phyloP scores from a whole-genome alignment of 1,284 basidiomycete species.

The Ceratobasidium sp. region DNA sequence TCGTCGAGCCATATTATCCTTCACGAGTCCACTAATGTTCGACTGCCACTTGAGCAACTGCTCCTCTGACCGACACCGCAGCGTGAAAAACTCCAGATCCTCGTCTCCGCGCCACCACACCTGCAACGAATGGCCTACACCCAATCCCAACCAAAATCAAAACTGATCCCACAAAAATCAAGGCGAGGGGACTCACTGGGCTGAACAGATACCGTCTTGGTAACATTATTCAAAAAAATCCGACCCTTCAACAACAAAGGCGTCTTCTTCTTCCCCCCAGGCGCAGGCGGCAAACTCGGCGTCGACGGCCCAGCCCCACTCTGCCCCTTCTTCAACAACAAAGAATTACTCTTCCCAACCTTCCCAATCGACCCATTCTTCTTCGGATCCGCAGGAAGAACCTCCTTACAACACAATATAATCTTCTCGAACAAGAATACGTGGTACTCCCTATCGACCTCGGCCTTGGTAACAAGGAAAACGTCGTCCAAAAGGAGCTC shows the following conservation, averaged over 20 bases:
- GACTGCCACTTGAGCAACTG: conserved; percentile 94
- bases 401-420: conserved; percentile 97
- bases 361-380: conserved; percentile 65
- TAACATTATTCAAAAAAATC: conserved; percentile 98
- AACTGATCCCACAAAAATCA: neutral
- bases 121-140: conserved; percentile 66
- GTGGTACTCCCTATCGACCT: conserved; percentile 97
- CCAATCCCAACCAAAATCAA: conserved; percentile 45
- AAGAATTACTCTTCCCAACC: conserved; percentile 78
- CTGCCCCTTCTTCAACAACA: conserved; percentile 77
- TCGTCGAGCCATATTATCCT: conserved; percentile 52
- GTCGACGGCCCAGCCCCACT: conserved; percentile 54
- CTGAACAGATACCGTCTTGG: conserved; percentile 69
- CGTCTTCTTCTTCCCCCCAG: conserved; percentile 78
- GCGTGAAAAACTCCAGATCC: conserved; percentile 92
- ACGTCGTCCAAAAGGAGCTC: conserved; percentile 93
- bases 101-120: conserved; percentile 96
- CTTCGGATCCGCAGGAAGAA: conserved; percentile 58
- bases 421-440: conserved; percentile 99
- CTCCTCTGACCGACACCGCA: conserved; percentile 94
- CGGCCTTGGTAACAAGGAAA: conserved; percentile 96
- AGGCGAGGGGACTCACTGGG: conserved; percentile 5
- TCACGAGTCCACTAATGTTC: conserved; percentile 89
- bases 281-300: conserved; percentile 58
- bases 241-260: conserved; percentile 94